These are phyloP conservation scores for Exophiala sp. DNA, from an alignment of 2,329 filamentous ascomycete species.

Conservation along the genomic window DNA sequence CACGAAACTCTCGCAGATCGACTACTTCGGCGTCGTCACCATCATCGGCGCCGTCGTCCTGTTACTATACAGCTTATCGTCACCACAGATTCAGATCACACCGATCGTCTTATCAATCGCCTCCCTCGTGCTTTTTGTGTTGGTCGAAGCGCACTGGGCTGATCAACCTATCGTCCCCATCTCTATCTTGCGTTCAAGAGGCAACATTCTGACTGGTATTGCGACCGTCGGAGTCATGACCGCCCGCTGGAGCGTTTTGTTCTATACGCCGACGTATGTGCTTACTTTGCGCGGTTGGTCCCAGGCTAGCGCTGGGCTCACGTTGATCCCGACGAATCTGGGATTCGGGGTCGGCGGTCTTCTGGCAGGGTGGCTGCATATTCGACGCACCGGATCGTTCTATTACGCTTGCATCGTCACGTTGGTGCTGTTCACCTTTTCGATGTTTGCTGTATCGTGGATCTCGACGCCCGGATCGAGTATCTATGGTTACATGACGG, in stretches of 20 bases:
- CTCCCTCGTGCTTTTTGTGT: constrained; percentile 55
- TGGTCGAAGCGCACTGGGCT: constrained; percentile 63
- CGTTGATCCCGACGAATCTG: constrained; percentile 76
- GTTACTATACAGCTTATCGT: constrained; percentile 67
- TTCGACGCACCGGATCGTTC: constrained; percentile 69
- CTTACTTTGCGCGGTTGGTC: constrained; percentile 69
- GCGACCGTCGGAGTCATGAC: constrained; percentile 76
- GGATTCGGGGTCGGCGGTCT: constrained; percentile 75
- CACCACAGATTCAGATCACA: constrained; percentile 57
- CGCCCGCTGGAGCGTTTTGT: constrained; percentile 73
- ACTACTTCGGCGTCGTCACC: constrained; percentile 69
- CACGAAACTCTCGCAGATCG: constrained; percentile 62
- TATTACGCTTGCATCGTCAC: constrained; percentile 62
- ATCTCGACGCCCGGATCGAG: constrained; percentile 54
- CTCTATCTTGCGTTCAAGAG: constrained; percentile 64
- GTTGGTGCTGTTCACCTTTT: constrained; percentile 60
- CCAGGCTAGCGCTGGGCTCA: constrained; percentile 67
- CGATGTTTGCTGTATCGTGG: constrained; percentile 55
- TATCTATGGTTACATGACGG: constrained; percentile 50
- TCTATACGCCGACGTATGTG: constrained; percentile 76
- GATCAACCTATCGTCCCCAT: constrained; percentile 73
- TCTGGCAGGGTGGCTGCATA: constrained; percentile 70
- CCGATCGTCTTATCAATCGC: constrained; percentile 60
- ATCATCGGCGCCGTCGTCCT: constrained; percentile 65
- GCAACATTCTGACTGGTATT: constrained; percentile 69